Base-by-base conservation (phyloP, 2,329 filamentous ascomycete genomes). In the Coleophoma eucalyptorum region DNA sequence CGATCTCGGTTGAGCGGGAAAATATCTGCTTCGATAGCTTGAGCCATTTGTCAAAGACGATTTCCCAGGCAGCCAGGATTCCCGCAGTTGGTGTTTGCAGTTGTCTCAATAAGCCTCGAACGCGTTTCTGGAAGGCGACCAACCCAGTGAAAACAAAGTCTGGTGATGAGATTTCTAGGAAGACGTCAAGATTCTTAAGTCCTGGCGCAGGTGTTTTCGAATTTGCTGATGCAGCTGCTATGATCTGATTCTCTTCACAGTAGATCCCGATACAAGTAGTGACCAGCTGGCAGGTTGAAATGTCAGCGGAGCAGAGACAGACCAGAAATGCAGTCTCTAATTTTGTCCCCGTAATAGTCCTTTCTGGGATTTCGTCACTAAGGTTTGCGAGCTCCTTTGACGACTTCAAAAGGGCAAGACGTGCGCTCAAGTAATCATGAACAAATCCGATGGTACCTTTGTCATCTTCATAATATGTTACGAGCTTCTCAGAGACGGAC, bases 51-150 rank as follows among this genome's bases (percentile, higher is more conserved):
- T 84, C 78, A 57, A 87, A 87, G 1, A 82, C 81, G 16, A 73
- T 72, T 58, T 86, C 82, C 84, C 84, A 88, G 3, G 84, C 83
- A 50, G 78, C 76, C 26, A 88, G 67, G 48, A 88, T 86, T n/a
- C 83, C 83, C n/a, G 73, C 70, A 11, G 81, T 84, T 18, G 84
- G 84, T 55, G 77, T 78, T 45, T 80, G 75, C 70, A 87, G 79
- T 44, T 77, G 77, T 20, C 81, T 72, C 19, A 87, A 64, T 32
- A 87, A 72, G 12, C 75, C 74, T 42, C 84, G 76, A 32, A 84
- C 74, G 38, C 84, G 75, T 61, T 86, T 87, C 57, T 88, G 84
- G 60, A 88, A 88, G 2, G 84, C 84, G 11, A 87, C 84, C 7
- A 86, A 67, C 1, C 84, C 84, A 7, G 84, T 87, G 58, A 87